These are phyloP conservation scores for Penicillium sp. DNA, from an alignment of 2,329 filamentous ascomycete genomes.

Conservation along the genomic window DNA sequence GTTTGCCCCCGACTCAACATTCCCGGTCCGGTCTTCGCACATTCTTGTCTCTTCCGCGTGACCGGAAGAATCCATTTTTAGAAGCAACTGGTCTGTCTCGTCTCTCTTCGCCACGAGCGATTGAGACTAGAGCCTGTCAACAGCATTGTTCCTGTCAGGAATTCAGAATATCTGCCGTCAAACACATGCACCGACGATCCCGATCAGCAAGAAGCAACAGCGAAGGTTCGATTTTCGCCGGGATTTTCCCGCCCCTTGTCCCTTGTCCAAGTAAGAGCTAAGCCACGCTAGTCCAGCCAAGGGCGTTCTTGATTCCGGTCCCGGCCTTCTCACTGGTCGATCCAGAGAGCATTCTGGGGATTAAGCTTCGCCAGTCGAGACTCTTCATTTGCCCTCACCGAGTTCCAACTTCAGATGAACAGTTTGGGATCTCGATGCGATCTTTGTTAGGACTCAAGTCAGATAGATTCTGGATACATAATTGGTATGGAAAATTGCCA, in stretches of 20 bases:
- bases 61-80: not conserved
- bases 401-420: not conserved
- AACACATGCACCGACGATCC: not conserved
- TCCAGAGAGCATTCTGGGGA: not conserved
- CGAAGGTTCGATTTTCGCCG: conserved; percentile 7
- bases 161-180: not conserved
- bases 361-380: not conserved
- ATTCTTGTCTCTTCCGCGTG: not conserved
- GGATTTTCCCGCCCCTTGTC: conserved; percentile 6
- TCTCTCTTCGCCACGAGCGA: not conserved
- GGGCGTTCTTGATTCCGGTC: not conserved
- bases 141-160: not conserved
- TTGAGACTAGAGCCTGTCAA: not conserved
- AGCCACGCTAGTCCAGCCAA: not conserved
- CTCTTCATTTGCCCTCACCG: not conserved
- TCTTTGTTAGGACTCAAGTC: too few species aligned
- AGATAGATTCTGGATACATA: too few species aligned
- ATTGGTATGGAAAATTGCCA: too few species aligned
- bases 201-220: not conserved
- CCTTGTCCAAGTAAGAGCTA: not conserved
- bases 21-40: not conserved
- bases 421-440: too few species aligned
- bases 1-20: not conserved
- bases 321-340: not conserved
- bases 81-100: not conserved